A percentile compares a stretch with the other conserved stretches of the same genome.
Conservation (phyloP, 306 rosid genomes). For the Fragaria nilgerrensis region DNA sequence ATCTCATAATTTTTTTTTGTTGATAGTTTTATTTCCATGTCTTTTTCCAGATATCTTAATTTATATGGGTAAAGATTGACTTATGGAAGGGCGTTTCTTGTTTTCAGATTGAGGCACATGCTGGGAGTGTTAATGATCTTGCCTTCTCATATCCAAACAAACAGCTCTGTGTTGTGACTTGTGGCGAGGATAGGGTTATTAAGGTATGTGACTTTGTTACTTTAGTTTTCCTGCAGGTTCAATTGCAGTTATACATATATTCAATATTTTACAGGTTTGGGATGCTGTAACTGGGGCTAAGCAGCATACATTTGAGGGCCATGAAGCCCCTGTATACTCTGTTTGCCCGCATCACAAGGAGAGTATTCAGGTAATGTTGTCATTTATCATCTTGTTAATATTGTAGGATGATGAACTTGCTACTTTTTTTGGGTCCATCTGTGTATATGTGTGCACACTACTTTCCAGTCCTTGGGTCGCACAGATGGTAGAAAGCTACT, state of each 20-base stretch:
- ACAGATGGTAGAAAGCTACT: slow-evolving; percentile 10
- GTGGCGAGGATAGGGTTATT: slow-evolving; percentile 96
- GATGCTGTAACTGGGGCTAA: slow-evolving; percentile 78
- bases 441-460: background rate
- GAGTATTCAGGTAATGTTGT: slow-evolving; percentile 72
- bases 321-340: slow-evolving; percentile 90
- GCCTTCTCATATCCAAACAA: slow-evolving; percentile 97
- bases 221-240: slow-evolving; percentile 20
- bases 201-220: slow-evolving; percentile 61
- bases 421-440: background rate
- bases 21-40: background rate
- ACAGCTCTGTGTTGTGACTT: slow-evolving; percentile 85
- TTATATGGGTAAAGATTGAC: background rate
- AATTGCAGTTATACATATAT: slow-evolving; percentile 18
- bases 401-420: background rate
- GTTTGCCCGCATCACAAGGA: slow-evolving; percentile 98
- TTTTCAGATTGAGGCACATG: slow-evolving; percentile 91
- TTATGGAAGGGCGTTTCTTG: background rate
- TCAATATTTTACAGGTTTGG: slow-evolving; percentile 74
- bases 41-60: background rate
- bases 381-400: slow-evolving; percentile 7
- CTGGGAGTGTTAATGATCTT: slow-evolving; percentile 95
- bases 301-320: slow-evolving; percentile 88
- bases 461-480: background rate
- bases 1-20: slow-evolving; percentile 6